Conservation (phyloP, 2,329 filamentous ascomycete genomes). For the Nakataea oryzae region DNA sequence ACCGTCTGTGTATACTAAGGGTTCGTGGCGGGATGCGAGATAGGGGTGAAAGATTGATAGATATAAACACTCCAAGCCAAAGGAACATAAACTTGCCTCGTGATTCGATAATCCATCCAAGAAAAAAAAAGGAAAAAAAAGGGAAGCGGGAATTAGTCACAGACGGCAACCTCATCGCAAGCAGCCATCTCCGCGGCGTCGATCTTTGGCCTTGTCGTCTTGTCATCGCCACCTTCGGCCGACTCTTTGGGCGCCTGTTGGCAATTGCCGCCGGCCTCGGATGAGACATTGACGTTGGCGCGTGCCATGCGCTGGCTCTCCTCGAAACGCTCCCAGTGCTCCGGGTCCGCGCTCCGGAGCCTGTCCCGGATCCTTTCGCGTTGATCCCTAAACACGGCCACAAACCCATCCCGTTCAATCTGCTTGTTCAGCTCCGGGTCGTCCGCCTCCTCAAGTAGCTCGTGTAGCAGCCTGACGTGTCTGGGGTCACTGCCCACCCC, state of each 20-base stretch:
- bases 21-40: not conserved
- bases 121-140: not conserved
- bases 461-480: slow-evolving; percentile 42
- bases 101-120: not conserved
- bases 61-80: not conserved
- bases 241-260: not conserved
- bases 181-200: slow-evolving; percentile 1
- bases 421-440: slow-evolving; percentile 45
- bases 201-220: not conserved
- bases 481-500: slow-evolving; percentile 35
- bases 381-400: slow-evolving; percentile 51
- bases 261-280: slow-evolving; percentile 5
- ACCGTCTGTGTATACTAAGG: not conserved
- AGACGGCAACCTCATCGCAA: slow-evolving; percentile 6
- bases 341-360: slow-evolving; percentile 51
- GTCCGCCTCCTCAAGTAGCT: slow-evolving; percentile 52
- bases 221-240: not conserved
- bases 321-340: slow-evolving; percentile 53
- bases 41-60: not conserved
- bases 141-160: not conserved
- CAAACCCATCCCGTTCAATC: slow-evolving; percentile 46
- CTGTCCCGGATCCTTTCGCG: slow-evolving; percentile 35
- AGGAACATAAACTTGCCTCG: not conserved
- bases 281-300: slow-evolving; percentile 34
- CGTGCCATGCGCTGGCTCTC: slow-evolving; percentile 50